Base-by-base conservation (phyloP, 306 rosid species). In the Prinsepia uniflora region DNA sequence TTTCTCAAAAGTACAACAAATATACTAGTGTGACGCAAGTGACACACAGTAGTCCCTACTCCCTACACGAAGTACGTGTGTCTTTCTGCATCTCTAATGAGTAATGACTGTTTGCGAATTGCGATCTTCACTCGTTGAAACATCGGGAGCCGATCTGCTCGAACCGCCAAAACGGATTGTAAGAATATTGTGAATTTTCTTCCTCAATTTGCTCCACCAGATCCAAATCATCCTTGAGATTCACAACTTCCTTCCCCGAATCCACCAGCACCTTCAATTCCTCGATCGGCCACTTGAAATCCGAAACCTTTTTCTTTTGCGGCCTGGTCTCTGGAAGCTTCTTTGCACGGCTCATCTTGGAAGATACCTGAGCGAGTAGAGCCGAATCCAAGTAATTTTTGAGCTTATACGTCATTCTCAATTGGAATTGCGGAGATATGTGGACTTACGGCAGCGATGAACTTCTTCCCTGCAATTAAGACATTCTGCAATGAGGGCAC, bases 331-430 rank as follows among this genome's bases (percentile, higher is more conserved):
- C 54, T 12, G 18, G 20, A 63, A 39, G 5, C 75, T 78, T 82
- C 40, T 68, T 69, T 8, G 5, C 19, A 2, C 58, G 20, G 42
- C 71, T 22, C 52, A 79, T 72, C 45, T 68, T 68, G 44, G 67
- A 43, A 4, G 76, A 67, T 67, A 63, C 39, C 15, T 76, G 76
- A 15, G 79, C 64, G 41, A 82, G 83, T 68, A 72, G 76, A 68
- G 22, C 65, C 52, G 62, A 80, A 62, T 82, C 83, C 63, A 78
- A 63, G 66, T 72, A 75, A 52, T 82, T 83, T 52, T 68, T 81
- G 17, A 79, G 81, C 61, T 78, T 67, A 20, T 0, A 5, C 55
- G 54, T 63, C 72, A 1, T 40, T 22, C 47, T 79, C 57, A 15
- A 19, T 42, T 70, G 65, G 42, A 30, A 45, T 41, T 67, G 67